These are phyloP conservation scores for Chlorella ohadii DNA, from an alignment of 139 green algal species.

Conservation along the genomic window DNA sequence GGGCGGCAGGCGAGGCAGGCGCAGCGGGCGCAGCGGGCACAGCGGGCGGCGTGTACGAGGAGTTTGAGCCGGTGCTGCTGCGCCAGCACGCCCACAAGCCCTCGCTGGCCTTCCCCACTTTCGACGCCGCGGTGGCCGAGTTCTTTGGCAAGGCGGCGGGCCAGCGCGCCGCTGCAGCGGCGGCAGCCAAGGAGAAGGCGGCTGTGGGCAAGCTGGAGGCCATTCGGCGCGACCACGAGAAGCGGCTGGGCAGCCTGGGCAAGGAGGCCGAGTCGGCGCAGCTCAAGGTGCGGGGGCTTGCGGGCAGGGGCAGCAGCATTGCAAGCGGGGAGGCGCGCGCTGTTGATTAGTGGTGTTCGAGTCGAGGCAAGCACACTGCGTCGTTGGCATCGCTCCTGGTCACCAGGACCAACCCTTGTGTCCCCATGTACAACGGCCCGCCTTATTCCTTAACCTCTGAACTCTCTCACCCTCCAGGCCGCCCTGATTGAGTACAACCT, in stretches of 20 bases:
- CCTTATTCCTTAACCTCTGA: too few relatives aligned
- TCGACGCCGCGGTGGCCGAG: constrained; percentile 92
- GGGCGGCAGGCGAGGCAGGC: neutral
- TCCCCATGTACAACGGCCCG: too few relatives aligned
- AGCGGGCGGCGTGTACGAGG: constrained; percentile 62
- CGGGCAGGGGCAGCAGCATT: neutral
- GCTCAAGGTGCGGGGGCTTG: constrained; percentile 41
- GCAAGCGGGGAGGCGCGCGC: too few relatives aligned
- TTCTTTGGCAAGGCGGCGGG: constrained; percentile 89
- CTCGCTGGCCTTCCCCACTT: constrained; percentile 71
- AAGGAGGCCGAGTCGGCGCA: constrained; percentile 67
- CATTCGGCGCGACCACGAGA: constrained; percentile 74
- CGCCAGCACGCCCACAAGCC: constrained; percentile 59
- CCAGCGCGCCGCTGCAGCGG: constrained; percentile 66
- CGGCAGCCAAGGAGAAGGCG: constrained; percentile 63
- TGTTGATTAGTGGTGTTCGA: too few relatives aligned
- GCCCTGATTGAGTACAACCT: constrained; percentile 91
- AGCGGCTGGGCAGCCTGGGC: constrained; percentile 70
- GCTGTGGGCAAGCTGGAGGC: constrained; percentile 84
- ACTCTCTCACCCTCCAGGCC: constrained; percentile 35
- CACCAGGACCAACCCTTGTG: too few relatives aligned
- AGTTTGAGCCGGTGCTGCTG: constrained; percentile 85
- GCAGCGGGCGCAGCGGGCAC: neutral
- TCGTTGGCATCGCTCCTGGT: too few relatives aligned
- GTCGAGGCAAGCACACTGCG: too few relatives aligned